Base-by-base conservation (phyloP, 345 rosid genomes). In the Orychophragmus violaceus region DNA sequence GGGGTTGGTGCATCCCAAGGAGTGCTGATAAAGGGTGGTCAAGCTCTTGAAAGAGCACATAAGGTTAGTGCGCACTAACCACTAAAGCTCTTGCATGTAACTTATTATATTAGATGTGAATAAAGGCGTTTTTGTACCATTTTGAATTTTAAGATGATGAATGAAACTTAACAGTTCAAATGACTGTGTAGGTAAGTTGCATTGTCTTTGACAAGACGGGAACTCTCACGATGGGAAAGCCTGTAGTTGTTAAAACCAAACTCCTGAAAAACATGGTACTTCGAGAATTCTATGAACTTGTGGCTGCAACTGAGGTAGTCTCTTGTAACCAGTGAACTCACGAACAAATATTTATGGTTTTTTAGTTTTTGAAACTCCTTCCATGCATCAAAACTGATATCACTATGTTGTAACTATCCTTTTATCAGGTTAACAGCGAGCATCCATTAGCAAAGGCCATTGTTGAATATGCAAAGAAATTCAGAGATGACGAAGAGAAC, bases 1-100 rank as follows among this genome's bases (percentile, higher is more conserved):
- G 99, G 99, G 37, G 97, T 90, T 33, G 97, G 99, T 54, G 99
- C 99, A 50, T 93, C 99, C 29, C 96, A 81, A 70, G 99, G 99
- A 14, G 89, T 93, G 30, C 80, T 93, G 27, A 88, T 93, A 33
- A 93, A 93, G 78, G 97, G 99, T 14, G 99, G 99, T 16, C 97
- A 90, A 74, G 97, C 99, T 11, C 70, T 93, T 41, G 89, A 93
- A 82, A 83, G 80, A 61, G 91, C 99, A 48, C 87, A 88, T 61
- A 90, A 84, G 87, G 98, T 93, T 49, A 27, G 66, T 59, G 21
- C 9, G 16, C 6, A 1, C 12, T 41, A 5, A 53, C 44, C 41
- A 54, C 17, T 59, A 32, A 14, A 16, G 6, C 35, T 57, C 32
- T 46, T 28, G 54, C 66, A 5, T 58, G 58, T 39, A 41, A 29